Conservation (phyloP, 768 basidiomycete species). For the Lactifluus pinguis region DNA sequence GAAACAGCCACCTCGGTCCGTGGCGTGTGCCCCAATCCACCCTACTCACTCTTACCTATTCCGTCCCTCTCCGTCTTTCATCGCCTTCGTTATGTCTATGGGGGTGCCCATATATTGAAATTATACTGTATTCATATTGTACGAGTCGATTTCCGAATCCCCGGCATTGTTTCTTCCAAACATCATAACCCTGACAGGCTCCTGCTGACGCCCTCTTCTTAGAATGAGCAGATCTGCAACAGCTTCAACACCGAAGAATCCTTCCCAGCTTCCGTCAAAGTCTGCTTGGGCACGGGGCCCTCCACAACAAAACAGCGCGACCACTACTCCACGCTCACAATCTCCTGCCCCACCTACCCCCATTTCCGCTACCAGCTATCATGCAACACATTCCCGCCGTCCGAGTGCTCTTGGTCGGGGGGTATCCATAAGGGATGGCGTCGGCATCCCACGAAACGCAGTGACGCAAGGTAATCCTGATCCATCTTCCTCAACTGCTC, state of each 20-base stretch:
- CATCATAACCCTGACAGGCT: neutral
- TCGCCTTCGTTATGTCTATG: neutral
- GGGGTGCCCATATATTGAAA: neutral
- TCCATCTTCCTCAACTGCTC: neutral
- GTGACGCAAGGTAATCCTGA: slow-evolving; percentile 51
- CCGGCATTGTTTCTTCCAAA: neutral
- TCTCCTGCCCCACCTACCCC: slow-evolving; percentile 45
- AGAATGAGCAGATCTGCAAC: slow-evolving; percentile 95
- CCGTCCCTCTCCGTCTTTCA: neutral
- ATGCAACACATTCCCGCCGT: slow-evolving; percentile 58
- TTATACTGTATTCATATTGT: neutral
- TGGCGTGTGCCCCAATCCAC: neutral
- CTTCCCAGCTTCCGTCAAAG: slow-evolving; percentile 63
- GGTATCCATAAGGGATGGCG: slow-evolving; percentile 70
- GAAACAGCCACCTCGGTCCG: neutral
- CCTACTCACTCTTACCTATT: neutral
- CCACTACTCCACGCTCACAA: slow-evolving; percentile 60
- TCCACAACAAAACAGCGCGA: slow-evolving; percentile 47
- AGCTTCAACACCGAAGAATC: slow-evolving; percentile 62
- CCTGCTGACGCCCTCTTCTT: slow-evolving; percentile 3
- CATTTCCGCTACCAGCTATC: slow-evolving; percentile 32
- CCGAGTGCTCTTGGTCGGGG: slow-evolving; percentile 66
- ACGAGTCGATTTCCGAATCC: neutral
- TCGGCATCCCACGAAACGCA: slow-evolving; percentile 59
- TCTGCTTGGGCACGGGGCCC: slow-evolving; percentile 92